A percentile compares a stretch with the other conserved stretches of the same genome.
Conservation (phyloP, 345 rosid genomes). For the Acer negundo region DNA sequence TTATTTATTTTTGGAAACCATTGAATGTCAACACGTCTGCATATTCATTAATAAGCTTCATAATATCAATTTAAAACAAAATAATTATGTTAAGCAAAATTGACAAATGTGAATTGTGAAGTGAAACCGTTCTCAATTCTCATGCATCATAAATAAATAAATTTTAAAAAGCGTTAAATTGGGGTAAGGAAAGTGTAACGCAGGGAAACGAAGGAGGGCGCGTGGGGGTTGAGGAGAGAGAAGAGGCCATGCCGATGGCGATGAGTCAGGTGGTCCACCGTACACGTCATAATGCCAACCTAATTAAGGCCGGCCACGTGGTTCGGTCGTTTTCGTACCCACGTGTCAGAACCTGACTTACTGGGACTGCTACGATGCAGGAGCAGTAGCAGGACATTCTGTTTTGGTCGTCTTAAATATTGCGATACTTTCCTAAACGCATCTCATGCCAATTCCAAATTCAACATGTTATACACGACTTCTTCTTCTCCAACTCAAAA, state of each 20-base stretch:
- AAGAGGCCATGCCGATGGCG: conserved; percentile 11
- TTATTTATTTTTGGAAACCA: no score
- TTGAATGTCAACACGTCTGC: no score
- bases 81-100: no score
- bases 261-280: conserved; percentile 27
- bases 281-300: conserved; percentile 29
- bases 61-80: no score
- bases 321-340: conserved; percentile 22
- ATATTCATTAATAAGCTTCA: no score
- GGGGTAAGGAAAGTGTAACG: neutral
- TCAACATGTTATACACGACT: no score
- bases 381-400: conserved; percentile 30
- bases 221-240: neutral
- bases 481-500: no score
- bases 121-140: no score
- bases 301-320: conserved; percentile 35
- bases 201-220: neutral
- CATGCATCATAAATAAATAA: no score
- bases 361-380: no score
- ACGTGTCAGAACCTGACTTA: conserved; percentile 30
- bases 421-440: neutral
- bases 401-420: conserved; percentile 23
- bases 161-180: no score
- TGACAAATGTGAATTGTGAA: no score
- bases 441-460: neutral